phyloP scores from a whole-genome alignment of 306 rosid genomes.

The Ochetophila trinervis region DNA sequence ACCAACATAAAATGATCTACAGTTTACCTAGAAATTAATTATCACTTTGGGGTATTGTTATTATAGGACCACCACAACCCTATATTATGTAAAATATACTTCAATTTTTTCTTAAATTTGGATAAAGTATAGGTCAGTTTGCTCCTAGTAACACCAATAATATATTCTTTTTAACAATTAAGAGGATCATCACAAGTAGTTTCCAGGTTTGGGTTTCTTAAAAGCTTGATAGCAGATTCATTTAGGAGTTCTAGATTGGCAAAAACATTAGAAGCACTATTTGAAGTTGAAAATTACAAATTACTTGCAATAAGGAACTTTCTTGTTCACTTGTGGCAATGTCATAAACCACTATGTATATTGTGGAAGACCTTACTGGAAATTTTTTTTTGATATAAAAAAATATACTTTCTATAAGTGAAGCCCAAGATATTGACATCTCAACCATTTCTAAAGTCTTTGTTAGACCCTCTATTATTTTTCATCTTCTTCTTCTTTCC shows the following conservation, averaged over 20 bases:
- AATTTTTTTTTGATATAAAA: neutral
- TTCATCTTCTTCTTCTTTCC: constrained; percentile 26
- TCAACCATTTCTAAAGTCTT: constrained; percentile 32
- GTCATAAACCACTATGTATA: constrained; percentile 34
- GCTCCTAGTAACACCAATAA: no score
- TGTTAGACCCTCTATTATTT: constrained; percentile 26
- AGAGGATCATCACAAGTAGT: no score
- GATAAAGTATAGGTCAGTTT: no score
- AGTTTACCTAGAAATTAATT: neutral
- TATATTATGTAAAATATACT: no score
- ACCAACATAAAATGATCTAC: neutral
- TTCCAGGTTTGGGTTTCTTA: no score
- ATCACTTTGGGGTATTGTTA: neutral
- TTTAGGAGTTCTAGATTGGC: neutral
- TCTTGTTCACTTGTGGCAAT: constrained; percentile 22
- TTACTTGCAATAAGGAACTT: constrained; percentile 9
- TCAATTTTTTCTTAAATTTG: no score
- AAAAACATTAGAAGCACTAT: constrained; percentile 16
- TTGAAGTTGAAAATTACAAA: constrained; percentile 19
- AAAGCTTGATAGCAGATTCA: no score
- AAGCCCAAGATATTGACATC: constrained; percentile 37
- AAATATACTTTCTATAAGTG: constrained; percentile 18
- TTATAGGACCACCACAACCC: neutral
- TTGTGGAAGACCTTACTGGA: constrained; percentile 20
- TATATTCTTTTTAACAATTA: no score